A percentile compares a stretch with the other conserved stretches of the same genome.
phyloP scores from a whole-genome alignment of 108 stramenopile genomes.

The Nannochloropsis gaditana region DNA sequence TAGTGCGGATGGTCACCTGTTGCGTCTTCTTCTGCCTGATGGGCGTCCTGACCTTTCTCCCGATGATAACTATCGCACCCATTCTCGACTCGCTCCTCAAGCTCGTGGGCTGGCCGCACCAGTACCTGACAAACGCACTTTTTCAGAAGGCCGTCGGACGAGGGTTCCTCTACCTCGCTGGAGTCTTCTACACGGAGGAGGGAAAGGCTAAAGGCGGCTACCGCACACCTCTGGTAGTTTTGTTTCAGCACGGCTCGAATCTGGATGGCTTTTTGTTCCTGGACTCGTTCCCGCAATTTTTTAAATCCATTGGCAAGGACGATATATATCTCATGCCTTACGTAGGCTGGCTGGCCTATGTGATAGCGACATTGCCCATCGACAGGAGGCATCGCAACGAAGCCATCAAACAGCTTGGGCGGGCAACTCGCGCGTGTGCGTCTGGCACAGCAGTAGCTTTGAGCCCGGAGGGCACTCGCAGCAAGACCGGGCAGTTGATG shows the following conservation, averaged over 20 bases:
- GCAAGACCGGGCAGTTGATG: conserved; percentile 19
- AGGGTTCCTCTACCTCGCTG: not conserved
- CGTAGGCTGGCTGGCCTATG: not conserved
- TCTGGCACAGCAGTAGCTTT: not conserved
- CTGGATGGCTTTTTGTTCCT: conserved; percentile 17
- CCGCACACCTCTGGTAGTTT: not conserved
- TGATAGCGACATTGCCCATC: not conserved
- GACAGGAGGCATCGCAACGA: not conserved
- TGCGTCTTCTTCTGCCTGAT: not conserved
- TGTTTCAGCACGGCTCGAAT: conserved; percentile 4
- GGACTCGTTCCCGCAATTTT: conserved; percentile 11
- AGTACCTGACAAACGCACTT: not conserved
- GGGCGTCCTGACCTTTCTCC: not conserved
- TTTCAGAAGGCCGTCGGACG: not conserved
- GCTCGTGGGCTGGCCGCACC: not conserved
- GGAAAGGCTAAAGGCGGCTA: not conserved
- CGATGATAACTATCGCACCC: not conserved
- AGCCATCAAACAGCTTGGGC: not conserved
- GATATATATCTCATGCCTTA: conserved; percentile 18
- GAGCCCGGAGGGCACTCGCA: not conserved
- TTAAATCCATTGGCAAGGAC: conserved; percentile 14
- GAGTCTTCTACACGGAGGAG: conserved; percentile 13
- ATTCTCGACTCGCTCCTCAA: not conserved
- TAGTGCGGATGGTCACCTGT: not conserved
- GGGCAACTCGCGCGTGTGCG: not conserved